Percentiles rank a stretch among this genome's conserved stretches.
Evolutionary conservation across 192 early-diverging fungal genomes (phyloP).

Genomic region (Obelidium mucronatum): DNA sequence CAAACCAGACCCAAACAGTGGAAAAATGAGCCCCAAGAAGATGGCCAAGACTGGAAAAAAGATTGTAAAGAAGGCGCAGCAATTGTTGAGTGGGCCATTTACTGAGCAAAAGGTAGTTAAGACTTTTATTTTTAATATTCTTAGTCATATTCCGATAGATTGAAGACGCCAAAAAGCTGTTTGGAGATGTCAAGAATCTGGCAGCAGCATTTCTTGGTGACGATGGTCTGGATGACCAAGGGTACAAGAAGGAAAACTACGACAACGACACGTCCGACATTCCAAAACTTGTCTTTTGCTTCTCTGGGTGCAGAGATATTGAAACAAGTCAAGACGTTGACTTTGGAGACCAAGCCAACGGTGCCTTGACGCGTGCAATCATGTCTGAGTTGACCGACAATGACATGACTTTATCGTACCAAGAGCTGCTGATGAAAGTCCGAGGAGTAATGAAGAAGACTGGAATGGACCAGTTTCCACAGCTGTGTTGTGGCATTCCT

Average conservation of each 20-base stretch:
- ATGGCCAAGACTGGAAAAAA: constrained; percentile 10
- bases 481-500: constrained; percentile 70
- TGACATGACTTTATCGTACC: constrained; percentile 69
- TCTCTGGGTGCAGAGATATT: constrained; percentile 69
- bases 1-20: constrained; percentile 22
- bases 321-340: constrained; percentile 69
- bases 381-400: constrained; percentile 41
- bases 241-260: constrained; percentile 21
- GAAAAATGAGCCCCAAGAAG: constrained; percentile 18
- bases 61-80: background rate
- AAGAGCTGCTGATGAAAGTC: constrained; percentile 72
- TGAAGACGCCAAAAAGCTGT: background rate
- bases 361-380: constrained; percentile 65
- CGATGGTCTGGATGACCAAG: background rate
- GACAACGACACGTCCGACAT: constrained; percentile 52
- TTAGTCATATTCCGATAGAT: too few relatives aligned
- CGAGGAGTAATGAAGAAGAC: constrained; percentile 68
- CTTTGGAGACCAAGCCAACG: constrained; percentile 61
- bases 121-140: too few relatives aligned
- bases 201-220: background rate
- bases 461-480: constrained; percentile 80
- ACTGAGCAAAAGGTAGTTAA: background rate
- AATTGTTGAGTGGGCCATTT: constrained; percentile 1
- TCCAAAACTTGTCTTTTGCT: constrained; percentile 43
- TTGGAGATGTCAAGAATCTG: constrained; percentile 5